Base-by-base conservation (phyloP, 164 flowering plant species). In the Sextonia rubra region DNA sequence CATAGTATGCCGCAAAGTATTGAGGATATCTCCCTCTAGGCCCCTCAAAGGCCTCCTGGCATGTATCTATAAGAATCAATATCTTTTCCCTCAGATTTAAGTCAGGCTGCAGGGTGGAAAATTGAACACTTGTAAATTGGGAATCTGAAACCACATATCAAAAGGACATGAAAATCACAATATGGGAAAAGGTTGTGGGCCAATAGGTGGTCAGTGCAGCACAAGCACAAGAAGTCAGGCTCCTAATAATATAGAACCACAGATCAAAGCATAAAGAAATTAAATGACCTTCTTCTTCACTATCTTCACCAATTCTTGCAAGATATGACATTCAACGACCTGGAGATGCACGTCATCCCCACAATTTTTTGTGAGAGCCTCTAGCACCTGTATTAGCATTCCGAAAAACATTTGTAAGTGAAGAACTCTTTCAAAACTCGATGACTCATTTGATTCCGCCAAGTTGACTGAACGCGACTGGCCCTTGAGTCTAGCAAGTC, bases 31-130 rank as follows among this genome's bases (percentile, higher is more conserved):
- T 86, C 79, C 91, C 98, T 65, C 82, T 69, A n/a, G 81, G 82
- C 48, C 98, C 97, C n/a, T 94, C 98, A 76, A 95, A 80, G 69
- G 97, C 99, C 80, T 90, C 97, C 85, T 93, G 99, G 98, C 99
- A 95, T 47, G 94, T 79, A 79, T 95, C 99, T 63, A 95, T 80
- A 71, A 95, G 83, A 79, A 81, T 80, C 58, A 95, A 83, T 74
- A 95, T 87, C 82, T 90, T 89, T 82, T 95, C 99, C 78, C 92
- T 82, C 62, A 95, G 97, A 84, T 85, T 84, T 66, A 91, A 80
- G 75, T 95, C 97, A 17, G 97, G 94, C 97, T 91, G 92, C 81
- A 84, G 11, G 70, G 66, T 71, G 47, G 2, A 74, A 60, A 47
- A 56, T 52, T 52, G 58, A 52, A 52, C 17, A 52, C 17, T 14